Conservation (phyloP, 306 rosid species). For the Begonia fuchsioides region DNA sequence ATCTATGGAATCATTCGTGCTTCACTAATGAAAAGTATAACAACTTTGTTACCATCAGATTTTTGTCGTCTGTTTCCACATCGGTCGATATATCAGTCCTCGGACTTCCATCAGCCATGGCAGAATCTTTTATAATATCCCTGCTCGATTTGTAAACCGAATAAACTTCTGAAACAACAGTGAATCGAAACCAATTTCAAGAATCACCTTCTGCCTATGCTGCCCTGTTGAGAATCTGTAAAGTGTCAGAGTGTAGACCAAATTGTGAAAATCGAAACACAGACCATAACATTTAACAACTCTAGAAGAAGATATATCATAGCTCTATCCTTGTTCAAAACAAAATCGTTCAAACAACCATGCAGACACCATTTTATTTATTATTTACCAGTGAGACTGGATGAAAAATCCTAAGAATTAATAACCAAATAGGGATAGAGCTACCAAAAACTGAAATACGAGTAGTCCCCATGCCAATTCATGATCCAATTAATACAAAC, state of each 20-base stretch:
- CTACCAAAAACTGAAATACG: background rate
- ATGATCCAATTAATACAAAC: background rate
- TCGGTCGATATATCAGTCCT: constrained; percentile 98
- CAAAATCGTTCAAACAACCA: too few species aligned
- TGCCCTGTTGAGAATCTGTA: background rate
- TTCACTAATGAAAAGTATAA: too few species aligned
- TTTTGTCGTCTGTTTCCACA: constrained; percentile 84
- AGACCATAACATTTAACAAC: background rate
- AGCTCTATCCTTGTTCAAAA: too few species aligned
- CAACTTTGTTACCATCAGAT: constrained; percentile 50
- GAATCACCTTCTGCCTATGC: too few species aligned
- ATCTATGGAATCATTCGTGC: too few species aligned
- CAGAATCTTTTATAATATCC: too few species aligned
- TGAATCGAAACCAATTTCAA: background rate
- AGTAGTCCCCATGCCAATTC: background rate
- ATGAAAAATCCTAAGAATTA: too few species aligned
- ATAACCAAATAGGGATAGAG: background rate
- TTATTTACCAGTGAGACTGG: too few species aligned
- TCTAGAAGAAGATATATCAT: background rate
- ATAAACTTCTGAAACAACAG: background rate
- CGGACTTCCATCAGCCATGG: constrained; percentile 95
- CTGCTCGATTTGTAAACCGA: too few species aligned
- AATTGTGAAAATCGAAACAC: background rate
- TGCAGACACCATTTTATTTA: too few species aligned
- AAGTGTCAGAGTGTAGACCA: background rate